phyloP scores from a whole-genome alignment of 176 grass and related monocot species.

The Bothriochloa decipiens region DNA sequence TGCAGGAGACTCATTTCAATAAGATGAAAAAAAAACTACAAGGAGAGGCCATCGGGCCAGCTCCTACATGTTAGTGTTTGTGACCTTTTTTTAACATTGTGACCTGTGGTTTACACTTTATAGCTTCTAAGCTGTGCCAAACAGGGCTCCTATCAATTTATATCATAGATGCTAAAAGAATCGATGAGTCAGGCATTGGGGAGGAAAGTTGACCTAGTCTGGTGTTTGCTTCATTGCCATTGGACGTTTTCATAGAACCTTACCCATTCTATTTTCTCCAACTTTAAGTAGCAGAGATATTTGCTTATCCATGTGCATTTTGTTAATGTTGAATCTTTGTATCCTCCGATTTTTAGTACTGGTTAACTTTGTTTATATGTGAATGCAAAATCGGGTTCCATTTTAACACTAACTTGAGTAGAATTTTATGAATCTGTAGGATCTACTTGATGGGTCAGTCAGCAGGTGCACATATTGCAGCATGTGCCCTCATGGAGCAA shows the following conservation, averaged over 20 bases:
- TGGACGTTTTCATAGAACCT: not conserved
- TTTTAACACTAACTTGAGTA: conserved; percentile 13
- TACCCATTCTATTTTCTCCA: conserved; percentile 10
- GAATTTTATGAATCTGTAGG: conserved; percentile 49
- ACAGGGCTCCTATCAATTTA: not conserved
- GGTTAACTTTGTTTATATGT: conserved; percentile 20
- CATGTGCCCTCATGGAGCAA: conserved; percentile 76
- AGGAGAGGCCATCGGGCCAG: not conserved
- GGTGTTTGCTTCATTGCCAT: conserved; percentile 1
- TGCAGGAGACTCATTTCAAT: not conserved
- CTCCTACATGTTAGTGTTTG: not conserved
- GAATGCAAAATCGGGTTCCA: not conserved
- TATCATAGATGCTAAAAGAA: not conserved
- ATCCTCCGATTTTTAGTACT: not conserved
- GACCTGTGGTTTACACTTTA: not conserved
- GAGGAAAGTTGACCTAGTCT: conserved; percentile 10
- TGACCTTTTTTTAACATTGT: not conserved
- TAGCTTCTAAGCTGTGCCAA: conserved; percentile 9
- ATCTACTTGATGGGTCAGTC: conserved; percentile 98
- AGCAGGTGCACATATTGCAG: conserved; percentile 94
- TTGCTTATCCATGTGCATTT: not conserved
- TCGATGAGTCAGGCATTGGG: conserved; percentile 1
- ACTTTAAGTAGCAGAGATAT: not conserved
- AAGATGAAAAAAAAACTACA: not conserved
- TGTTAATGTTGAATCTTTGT: conserved; percentile 14